Conservation (phyloP, 352 stramenopile species). For the Pythium apleroticum region DNA sequence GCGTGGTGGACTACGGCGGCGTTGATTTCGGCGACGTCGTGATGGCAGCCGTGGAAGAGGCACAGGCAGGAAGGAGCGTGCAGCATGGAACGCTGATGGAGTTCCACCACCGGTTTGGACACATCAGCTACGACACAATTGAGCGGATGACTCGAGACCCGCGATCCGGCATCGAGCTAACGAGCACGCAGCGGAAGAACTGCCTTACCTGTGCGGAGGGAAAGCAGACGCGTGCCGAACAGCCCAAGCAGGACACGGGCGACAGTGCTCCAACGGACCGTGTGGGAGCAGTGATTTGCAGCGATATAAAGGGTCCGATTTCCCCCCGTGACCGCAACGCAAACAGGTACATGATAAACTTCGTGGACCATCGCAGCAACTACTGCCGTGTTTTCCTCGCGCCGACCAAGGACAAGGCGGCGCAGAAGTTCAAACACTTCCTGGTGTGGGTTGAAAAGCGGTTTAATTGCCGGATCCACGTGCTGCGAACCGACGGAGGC, state of each 20-base stretch:
- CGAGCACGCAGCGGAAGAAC: background rate
- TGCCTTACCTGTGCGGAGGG: conserved; percentile 21
- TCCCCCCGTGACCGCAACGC: background rate
- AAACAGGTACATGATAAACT: conserved; percentile 26
- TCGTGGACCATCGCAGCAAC: conserved; percentile 16
- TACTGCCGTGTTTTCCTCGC: conserved; percentile 15
- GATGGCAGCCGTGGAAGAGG: too few relatives aligned
- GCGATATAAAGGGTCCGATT: conserved; percentile 25
- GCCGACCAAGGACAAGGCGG: conserved; percentile 17
- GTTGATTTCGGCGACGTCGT: too few relatives aligned
- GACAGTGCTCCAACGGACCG: conserved; percentile 9
- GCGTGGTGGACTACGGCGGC: too few relatives aligned
- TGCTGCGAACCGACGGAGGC: conserved; percentile 22
- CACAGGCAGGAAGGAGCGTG: too few relatives aligned
- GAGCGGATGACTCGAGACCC: conserved; percentile 11
- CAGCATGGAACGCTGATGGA: conserved; percentile 15
- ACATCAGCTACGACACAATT: conserved; percentile 16
- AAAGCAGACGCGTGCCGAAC: conserved; percentile 8
- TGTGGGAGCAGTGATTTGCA: conserved; percentile 19
- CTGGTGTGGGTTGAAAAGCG: conserved; percentile 11
- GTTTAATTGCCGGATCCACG: conserved; percentile 9
- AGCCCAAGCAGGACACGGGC: conserved; percentile 15
- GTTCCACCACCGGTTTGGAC: conserved; percentile 12
- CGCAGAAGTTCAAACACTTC: conserved; percentile 22
- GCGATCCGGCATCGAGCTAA: conserved; percentile 5